phyloP scores from a whole-genome alignment of 2,329 filamentous ascomycete species.

The Aphanocladium album region DNA sequence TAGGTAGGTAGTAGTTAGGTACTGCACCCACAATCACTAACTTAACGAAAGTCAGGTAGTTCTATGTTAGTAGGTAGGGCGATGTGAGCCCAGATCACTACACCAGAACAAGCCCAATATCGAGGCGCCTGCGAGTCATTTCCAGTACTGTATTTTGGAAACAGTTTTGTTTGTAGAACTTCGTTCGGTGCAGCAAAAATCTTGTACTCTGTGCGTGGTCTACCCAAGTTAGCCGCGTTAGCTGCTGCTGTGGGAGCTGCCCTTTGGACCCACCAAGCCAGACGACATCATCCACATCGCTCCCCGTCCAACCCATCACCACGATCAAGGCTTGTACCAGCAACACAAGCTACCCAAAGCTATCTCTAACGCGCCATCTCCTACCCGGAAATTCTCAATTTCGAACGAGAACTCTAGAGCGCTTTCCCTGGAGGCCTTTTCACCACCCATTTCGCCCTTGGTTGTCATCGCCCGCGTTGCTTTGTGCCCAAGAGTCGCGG shows the following conservation, averaged over 20 bases:
- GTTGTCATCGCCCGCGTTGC: slow-evolving; percentile 16
- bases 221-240: neutral
- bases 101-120: neutral
- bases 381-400: neutral
- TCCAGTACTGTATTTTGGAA: neutral
- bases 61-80: no score
- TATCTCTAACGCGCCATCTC: neutral
- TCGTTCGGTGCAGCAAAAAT: neutral
- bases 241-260: slow-evolving; percentile 13
- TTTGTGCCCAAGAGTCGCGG: slow-evolving; percentile 10
- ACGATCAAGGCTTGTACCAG: slow-evolving; percentile 13
- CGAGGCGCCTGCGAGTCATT: no score
- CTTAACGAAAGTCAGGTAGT: no score
- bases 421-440: slow-evolving; percentile 19
- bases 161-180: neutral
- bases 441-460: slow-evolving; percentile 12
- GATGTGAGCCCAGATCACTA: no score
- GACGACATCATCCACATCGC: slow-evolving; percentile 16
- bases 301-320: slow-evolving; percentile 12
- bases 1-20: no score
- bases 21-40: no score
- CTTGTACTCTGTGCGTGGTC: neutral
- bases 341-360: slow-evolving; percentile 7
- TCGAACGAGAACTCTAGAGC: neutral
- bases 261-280: slow-evolving; percentile 15